Conservation (phyloP, 805 yeast species). For the Saccharomyces eubayanus region DNA sequence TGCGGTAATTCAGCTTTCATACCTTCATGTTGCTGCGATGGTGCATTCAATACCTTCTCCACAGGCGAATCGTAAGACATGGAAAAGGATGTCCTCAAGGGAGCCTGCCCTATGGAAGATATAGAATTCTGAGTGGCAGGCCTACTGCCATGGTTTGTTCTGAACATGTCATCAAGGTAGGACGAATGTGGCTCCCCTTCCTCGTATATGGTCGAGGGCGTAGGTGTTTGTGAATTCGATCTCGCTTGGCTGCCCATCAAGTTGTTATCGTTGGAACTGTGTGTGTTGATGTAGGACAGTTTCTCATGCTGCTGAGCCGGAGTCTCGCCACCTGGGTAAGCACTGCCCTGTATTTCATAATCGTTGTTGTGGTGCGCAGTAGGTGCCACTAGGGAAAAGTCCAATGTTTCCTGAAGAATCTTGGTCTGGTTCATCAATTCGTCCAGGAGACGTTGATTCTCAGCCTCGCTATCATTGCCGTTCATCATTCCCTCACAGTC, state of each 20-base stretch:
- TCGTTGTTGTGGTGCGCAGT: not conserved
- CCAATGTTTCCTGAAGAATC: not conserved
- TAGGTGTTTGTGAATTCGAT: not conserved
- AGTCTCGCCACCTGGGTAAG: constrained; percentile 4
- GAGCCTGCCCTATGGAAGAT: not conserved
- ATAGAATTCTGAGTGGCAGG: not conserved
- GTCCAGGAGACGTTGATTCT: constrained; percentile 8
- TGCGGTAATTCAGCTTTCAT: constrained; percentile 1
- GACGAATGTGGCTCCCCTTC: constrained; percentile 7
- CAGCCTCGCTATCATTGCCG: constrained; percentile 1
- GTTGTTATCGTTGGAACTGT: not conserved
- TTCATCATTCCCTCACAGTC: not conserved
- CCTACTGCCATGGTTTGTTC: constrained; percentile 3
- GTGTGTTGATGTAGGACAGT: constrained; percentile 9
- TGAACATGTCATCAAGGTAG: constrained; percentile 20
- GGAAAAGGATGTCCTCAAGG: not conserved
- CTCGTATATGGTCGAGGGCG: not conserved
- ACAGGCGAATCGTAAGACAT: not conserved
- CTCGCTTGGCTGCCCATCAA: not conserved
- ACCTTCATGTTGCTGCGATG: not conserved
- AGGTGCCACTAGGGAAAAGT: not conserved
- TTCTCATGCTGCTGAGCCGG: constrained; percentile 24
- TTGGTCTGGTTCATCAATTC: constrained; percentile 5
- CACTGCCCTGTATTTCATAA: not conserved
- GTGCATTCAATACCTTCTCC: not conserved